Percentiles rank a stretch among this genome's conserved stretches.
Conservation (phyloP, 257 asterid genomes). For the Nicotiana attenuata region DNA sequence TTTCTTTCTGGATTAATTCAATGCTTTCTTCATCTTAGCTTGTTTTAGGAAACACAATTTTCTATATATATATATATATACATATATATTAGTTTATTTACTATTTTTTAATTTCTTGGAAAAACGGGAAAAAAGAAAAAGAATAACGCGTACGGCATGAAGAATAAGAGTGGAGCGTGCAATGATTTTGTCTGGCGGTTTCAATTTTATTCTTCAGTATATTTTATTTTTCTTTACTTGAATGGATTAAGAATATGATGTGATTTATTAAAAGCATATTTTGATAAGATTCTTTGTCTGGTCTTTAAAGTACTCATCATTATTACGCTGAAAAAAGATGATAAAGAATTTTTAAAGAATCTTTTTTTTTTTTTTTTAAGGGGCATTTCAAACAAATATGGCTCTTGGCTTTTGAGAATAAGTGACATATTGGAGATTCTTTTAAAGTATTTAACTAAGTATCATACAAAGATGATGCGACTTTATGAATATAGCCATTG, state of each 20-base stretch:
- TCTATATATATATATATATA: no score
- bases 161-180: conserved; percentile 6
- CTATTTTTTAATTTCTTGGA: neutral
- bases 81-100: neutral
- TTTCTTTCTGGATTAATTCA: neutral
- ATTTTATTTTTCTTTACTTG: neutral
- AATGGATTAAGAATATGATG: conserved; percentile 11
- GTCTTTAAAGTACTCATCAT: conserved; percentile 2
- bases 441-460: neutral
- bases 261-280: conserved; percentile 10
- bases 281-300: conserved; percentile 13
- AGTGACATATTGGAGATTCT: neutral
- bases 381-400: neutral
- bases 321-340: neutral
- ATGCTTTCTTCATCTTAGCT: neutral
- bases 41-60: no score
- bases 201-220: neutral
- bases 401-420: conserved; percentile 8
- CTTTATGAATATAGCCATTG: neutral
- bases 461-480: neutral
- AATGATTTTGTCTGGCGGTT: conserved; percentile 10
- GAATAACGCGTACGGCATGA: neutral
- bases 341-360: neutral
- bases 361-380: neutral
- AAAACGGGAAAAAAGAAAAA: neutral